Evolutionary conservation across 139 green algal genomes (phyloP).

Genomic region (Chlamydomonas sp.): DNA sequence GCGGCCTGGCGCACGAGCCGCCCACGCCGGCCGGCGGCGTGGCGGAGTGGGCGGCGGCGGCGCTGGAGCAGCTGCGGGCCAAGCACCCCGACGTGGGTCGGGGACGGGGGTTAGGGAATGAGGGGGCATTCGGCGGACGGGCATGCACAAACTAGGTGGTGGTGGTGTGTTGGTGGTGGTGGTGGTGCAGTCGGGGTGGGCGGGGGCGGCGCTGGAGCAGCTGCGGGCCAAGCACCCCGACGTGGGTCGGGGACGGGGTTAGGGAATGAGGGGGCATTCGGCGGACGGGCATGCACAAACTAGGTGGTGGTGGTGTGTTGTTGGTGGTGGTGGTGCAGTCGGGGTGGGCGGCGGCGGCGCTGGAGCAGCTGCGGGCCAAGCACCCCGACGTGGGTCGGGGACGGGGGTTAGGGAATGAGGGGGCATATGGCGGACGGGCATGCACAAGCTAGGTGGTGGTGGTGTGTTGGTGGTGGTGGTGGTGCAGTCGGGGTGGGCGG

Average conservation of each 20-base stretch:
- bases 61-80: conserved; percentile 5
- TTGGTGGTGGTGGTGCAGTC: too few species aligned
- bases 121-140: neutral
- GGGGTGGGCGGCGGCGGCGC: conserved; percentile 14
- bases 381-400: conserved; percentile 2
- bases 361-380: neutral
- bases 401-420: neutral
- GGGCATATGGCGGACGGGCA: too few species aligned
- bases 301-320: too few species aligned
- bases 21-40: neutral
- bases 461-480: too few species aligned
- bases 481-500: neutral
- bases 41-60: conserved; percentile 7
- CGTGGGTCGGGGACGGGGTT: neutral
- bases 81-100: conserved; percentile 5
- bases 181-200: too few species aligned
- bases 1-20: conserved; percentile 11
- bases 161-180: too few species aligned
- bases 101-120: too few species aligned
- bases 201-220: neutral
- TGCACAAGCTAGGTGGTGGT: too few species aligned
- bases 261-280: neutral
- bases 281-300: too few species aligned
- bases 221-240: conserved; percentile 5
- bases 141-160: too few species aligned